Evolutionary conservation across 1,284 basidiomycete genomes (phyloP), one percentile per base, ranked within the genome.

Genomic region (Schizophyllum commune): DNA sequence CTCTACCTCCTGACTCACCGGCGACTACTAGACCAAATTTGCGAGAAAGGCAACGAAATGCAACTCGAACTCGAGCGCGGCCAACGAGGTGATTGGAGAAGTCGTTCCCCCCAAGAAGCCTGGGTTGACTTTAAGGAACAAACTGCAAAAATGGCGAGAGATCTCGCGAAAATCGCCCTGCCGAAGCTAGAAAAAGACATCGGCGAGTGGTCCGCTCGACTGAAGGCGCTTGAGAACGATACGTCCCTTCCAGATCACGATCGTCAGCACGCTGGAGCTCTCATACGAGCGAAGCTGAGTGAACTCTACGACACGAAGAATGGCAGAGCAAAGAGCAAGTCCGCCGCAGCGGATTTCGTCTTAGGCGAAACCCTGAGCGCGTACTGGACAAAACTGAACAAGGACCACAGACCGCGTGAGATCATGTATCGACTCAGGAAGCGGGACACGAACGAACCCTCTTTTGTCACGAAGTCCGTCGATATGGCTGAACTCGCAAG

Each of bases 401-500:
- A 32, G 66, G 63, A 39, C 9, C 47, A 52, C 5, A 60, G 61
- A 32, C 62, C 61, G 11, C 32, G 61, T n/a, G 65, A 62, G 5
- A 47, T 58, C 1, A n/a, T 65, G 1, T 33, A n/a, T 0, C n/a
- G 58, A 4, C 56, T 65, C 5, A 20, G n/a, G 1, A 60, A 61
- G 22, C 61, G 63, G 17, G 57, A 58, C 13, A 5, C 55, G 1
- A 54, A 53, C 8, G 60, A 60, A 8, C 52, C 8, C 4, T 19
- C 34, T 0, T 61, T 52, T 19, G 60, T 59, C 32, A 64, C 61
- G 1, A 32, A 59, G 52, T 65, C 64, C 5, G 8, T 52, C 13
- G 7, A 51, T 3, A 72, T 71, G 70, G 56, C 63, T 3, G 59
- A 53, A 15, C 56, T 67, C 15, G 60, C 61, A 8, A 4, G 60